Conservation (phyloP, 768 basidiomycete species). For the Xanthoconium stramineum region DNA sequence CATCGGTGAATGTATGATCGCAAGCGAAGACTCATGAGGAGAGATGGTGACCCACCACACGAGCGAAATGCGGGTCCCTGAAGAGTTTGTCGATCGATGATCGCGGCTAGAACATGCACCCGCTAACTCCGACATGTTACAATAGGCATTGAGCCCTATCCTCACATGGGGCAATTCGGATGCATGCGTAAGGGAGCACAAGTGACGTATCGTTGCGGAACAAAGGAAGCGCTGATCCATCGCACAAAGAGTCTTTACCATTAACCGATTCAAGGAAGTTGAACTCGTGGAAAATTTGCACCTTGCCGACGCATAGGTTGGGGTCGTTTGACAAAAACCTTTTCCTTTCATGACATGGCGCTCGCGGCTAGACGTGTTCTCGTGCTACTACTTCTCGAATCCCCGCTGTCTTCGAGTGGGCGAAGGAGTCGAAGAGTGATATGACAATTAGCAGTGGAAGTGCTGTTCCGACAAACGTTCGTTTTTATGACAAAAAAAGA, state of each 20-base stretch:
- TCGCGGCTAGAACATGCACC: background rate
- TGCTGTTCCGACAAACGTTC: background rate
- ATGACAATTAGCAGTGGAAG: background rate
- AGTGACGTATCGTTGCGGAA: background rate
- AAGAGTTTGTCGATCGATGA: background rate
- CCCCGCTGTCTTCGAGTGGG: background rate
- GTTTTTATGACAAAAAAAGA: background rate
- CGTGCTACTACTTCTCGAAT: background rate
- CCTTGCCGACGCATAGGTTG: background rate
- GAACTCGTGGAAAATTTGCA: background rate
- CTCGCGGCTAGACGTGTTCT: background rate
- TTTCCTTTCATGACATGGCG: background rate
- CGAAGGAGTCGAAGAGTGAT: background rate
- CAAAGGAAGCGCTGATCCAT: background rate
- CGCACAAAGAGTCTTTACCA: background rate
- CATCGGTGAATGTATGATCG: background rate
- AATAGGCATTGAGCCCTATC: background rate
- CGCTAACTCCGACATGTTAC: background rate
- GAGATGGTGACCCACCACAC: background rate
- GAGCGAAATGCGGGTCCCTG: background rate
- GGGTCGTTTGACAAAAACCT: background rate
- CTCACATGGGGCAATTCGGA: background rate
- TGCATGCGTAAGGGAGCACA: background rate
- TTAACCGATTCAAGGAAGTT: background rate
- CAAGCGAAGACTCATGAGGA: background rate